Conservation (phyloP, 2,329 filamentous ascomycete genomes). For the Cytospora mali region DNA sequence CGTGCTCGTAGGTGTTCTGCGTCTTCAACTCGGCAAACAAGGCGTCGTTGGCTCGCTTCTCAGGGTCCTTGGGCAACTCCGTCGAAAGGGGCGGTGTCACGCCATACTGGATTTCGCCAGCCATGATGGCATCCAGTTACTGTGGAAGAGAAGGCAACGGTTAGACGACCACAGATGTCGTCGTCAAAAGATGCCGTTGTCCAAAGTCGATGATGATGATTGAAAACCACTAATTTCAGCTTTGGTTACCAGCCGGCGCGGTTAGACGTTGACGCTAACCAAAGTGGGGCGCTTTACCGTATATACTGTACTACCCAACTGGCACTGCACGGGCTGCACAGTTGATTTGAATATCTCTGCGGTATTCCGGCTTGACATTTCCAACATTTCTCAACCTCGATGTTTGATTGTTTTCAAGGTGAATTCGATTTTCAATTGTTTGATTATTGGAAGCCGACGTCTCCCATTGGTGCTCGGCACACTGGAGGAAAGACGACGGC, state of each 20-base stretch:
- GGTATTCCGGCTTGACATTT: no score
- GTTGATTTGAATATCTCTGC: no score
- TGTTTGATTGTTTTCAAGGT: background rate
- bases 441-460: conserved; percentile 8
- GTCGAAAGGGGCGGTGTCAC: conserved; percentile 84
- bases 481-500: background rate
- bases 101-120: conserved; percentile 51
- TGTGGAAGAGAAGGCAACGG: background rate
- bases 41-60: conserved; percentile 75
- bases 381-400: no score
- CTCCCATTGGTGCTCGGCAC: background rate
- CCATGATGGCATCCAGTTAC: conserved; percentile 30
- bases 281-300: background rate
- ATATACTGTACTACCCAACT: background rate
- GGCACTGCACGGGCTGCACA: no score
- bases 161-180: conserved; percentile 2
- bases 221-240: background rate
- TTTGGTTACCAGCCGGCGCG: background rate
- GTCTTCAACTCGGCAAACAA: conserved; percentile 82
- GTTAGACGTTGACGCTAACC: background rate
- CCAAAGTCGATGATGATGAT: background rate
- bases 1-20: conserved; percentile 89
- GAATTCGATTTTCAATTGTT: no score
- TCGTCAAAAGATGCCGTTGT: conserved; percentile 5
- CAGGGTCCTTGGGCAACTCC: conserved; percentile 72